Conservation (phyloP, 164 flowering plant genomes). For the Piper longum region DNA sequence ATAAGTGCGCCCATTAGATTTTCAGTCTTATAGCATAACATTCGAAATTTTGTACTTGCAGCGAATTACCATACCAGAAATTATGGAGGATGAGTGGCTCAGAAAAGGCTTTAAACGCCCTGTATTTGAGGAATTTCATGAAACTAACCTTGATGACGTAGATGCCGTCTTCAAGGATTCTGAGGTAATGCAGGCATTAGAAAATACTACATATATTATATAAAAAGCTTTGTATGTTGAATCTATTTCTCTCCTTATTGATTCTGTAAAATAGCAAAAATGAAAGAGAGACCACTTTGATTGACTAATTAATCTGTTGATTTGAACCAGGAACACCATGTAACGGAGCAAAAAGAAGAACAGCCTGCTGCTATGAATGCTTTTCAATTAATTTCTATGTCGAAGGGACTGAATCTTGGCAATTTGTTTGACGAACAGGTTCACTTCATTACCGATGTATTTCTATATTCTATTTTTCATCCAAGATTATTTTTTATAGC, state of each 20-base stretch:
- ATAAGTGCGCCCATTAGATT: neutral
- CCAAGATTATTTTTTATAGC: too few species aligned
- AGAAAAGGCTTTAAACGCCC: slow-evolving; percentile 75
- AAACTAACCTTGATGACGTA: slow-evolving; percentile 73
- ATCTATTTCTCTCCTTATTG: neutral
- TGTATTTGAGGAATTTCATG: slow-evolving; percentile 65
- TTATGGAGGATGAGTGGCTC: slow-evolving; percentile 84
- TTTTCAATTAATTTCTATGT: slow-evolving; percentile 89
- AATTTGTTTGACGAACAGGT: slow-evolving; percentile 95
- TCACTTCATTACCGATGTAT: neutral
- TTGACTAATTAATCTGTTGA: slow-evolving; percentile 1
- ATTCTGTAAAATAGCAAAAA: neutral
- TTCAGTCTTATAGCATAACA: neutral
- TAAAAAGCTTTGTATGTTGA: neutral
- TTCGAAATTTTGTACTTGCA: slow-evolving; percentile 16
- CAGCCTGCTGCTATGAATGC: slow-evolving; percentile 92
- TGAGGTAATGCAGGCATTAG: slow-evolving; percentile 39
- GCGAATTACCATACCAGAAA: slow-evolving; percentile 85
- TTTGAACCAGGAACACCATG: slow-evolving; percentile 59
- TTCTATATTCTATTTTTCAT: neutral
- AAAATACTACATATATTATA: neutral
- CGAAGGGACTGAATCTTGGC: slow-evolving; percentile 78
- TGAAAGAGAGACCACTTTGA: neutral
- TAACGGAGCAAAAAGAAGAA: slow-evolving; percentile 65
- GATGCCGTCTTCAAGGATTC: slow-evolving; percentile 89